Conservation (phyloP, 2,329 filamentous ascomycete genomes). For the Chaetothyriales sp. region DNA sequence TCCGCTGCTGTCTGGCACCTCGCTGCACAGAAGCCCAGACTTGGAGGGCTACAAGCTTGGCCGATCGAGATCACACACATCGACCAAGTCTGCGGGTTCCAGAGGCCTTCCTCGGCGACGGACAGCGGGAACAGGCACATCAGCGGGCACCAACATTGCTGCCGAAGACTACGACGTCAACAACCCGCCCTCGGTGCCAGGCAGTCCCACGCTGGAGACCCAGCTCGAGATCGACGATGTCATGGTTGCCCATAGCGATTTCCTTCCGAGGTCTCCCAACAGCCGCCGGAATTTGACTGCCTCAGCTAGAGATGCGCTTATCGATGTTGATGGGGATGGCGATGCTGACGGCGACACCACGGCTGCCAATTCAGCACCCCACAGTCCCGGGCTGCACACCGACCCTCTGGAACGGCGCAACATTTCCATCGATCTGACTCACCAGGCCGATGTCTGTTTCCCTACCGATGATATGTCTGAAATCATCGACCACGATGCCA, state of each 20-base stretch:
- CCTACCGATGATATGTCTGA: slow-evolving; percentile 67
- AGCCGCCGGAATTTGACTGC: slow-evolving; percentile 21
- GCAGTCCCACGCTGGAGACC: slow-evolving; percentile 39
- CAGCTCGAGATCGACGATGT: slow-evolving; percentile 41
- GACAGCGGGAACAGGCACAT: neutral
- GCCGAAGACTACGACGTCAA: slow-evolving; percentile 43
- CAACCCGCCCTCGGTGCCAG: slow-evolving; percentile 48
- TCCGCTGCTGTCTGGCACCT: slow-evolving; percentile 33
- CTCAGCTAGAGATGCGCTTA: slow-evolving; percentile 26
- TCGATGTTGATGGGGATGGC: slow-evolving; percentile 28
- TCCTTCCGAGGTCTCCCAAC: slow-evolving; percentile 24
- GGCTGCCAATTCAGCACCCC: slow-evolving; percentile 23
- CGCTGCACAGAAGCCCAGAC: slow-evolving; percentile 12
- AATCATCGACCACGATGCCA: slow-evolving; percentile 57
- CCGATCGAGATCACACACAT: slow-evolving; percentile 11
- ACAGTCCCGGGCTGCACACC: slow-evolving; percentile 25
- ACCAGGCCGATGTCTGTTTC: slow-evolving; percentile 84
- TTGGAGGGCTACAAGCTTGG: slow-evolving; percentile 12
- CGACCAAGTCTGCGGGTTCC: slow-evolving; percentile 10
- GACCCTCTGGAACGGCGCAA: slow-evolving; percentile 15
- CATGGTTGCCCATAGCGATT: slow-evolving; percentile 29
- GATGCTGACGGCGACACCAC: neutral
- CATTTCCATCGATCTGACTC: slow-evolving; percentile 46
- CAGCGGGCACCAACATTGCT: slow-evolving; percentile 1
- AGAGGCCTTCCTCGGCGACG: slow-evolving; percentile 1